These are phyloP conservation scores for Globisporangium mamillatum DNA, from an alignment of 352 stramenopile genomes.

Conservation along the genomic window DNA sequence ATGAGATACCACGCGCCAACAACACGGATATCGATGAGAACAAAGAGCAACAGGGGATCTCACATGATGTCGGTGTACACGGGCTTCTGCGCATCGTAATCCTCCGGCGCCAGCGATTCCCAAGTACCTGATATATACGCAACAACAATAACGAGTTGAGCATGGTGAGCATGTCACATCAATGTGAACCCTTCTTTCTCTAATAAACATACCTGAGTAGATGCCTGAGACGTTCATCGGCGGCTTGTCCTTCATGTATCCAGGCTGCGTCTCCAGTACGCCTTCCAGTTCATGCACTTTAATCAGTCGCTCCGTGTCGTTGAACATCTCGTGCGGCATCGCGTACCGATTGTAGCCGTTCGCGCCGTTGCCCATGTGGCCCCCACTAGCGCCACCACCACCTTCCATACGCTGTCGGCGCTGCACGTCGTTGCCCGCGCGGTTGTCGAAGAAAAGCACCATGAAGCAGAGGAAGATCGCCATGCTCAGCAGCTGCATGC, in stretches of 20 bases:
- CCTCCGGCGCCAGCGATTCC: slow-evolving; percentile 49
- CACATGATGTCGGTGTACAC: slow-evolving; percentile 70
- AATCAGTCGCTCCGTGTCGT: slow-evolving; percentile 56
- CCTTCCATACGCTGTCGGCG: slow-evolving; percentile 17
- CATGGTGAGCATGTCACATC: background rate
- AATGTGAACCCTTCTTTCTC: background rate
- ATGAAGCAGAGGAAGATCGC: slow-evolving; percentile 87
- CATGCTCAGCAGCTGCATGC: slow-evolving; percentile 86
- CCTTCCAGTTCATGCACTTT: slow-evolving; percentile 51
- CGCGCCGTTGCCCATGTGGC: slow-evolving; percentile 12
- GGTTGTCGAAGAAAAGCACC: slow-evolving; percentile 84
- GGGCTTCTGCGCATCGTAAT: slow-evolving; percentile 58
- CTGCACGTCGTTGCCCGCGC: slow-evolving; percentile 39
- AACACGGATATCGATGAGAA: background rate
- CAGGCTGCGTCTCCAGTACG: slow-evolving; percentile 41
- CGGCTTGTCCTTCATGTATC: slow-evolving; percentile 36
- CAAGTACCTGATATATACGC: slow-evolving; percentile 35
- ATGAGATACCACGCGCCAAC: background rate
- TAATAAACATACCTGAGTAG: slow-evolving; percentile 53
- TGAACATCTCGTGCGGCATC: slow-evolving; percentile 44
- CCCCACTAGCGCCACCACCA: background rate
- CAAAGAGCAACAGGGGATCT: slow-evolving; percentile 2
- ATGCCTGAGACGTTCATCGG: slow-evolving; percentile 77
- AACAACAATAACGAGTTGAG: slow-evolving; percentile 3
- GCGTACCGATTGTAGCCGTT: slow-evolving; percentile 37